These are phyloP conservation scores for Rossbeevera mucosa DNA, from an alignment of 768 basidiomycete species.

Conservation along the genomic window DNA sequence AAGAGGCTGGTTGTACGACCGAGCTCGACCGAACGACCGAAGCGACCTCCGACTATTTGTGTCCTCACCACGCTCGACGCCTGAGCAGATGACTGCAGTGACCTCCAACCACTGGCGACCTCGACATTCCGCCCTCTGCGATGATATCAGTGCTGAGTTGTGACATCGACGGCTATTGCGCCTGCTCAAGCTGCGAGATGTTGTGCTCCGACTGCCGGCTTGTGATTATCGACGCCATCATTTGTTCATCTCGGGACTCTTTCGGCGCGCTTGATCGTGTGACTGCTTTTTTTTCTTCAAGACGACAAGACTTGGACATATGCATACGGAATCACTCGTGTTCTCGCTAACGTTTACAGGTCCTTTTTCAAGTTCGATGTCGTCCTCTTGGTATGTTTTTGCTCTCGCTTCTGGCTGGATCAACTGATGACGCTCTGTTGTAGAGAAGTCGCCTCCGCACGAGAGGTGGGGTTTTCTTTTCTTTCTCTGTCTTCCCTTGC, in stretches of 20 bases:
- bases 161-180: background rate
- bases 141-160: too few relatives aligned
- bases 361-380: background rate
- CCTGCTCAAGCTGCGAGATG: background rate
- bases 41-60: background rate
- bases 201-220: background rate
- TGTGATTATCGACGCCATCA: background rate
- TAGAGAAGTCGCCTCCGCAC: conserved; percentile 6
- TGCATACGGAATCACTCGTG: background rate
- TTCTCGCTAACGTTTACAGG: conserved; percentile 1
- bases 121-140: too few relatives aligned
- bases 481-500: background rate
- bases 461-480: background rate
- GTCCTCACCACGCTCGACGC: background rate
- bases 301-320: background rate
- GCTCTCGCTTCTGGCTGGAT: too few relatives aligned
- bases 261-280: background rate
- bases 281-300: background rate
- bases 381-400: conserved; percentile 6
- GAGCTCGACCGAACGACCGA: background rate
- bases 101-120: too few relatives aligned
- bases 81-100: background rate
- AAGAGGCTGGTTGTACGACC: too few relatives aligned
- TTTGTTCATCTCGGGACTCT: background rate
- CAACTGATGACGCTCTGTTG: background rate